These are phyloP conservation scores for Claviceps pazoutovae DNA, from an alignment of 2,329 filamentous ascomycete genomes.

Conservation along the genomic window DNA sequence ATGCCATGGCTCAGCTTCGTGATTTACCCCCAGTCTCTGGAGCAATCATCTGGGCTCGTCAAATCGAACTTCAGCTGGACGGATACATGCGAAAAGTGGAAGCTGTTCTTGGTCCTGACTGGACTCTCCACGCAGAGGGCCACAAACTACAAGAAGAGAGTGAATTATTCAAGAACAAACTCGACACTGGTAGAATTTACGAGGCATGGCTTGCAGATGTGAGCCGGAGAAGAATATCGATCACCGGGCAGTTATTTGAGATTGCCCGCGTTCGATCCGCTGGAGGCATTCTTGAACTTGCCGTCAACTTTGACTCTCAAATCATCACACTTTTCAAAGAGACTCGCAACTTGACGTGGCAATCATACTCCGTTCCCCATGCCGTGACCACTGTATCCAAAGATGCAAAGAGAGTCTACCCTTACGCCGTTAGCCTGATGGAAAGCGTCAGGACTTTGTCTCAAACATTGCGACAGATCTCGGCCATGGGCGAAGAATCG, in stretches of 20 bases:
- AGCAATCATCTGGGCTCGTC: conserved; percentile 92
- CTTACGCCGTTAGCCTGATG: conserved; percentile 95
- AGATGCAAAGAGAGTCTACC: conserved; percentile 96
- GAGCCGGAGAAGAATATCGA: conserved; percentile 74
- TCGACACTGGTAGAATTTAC: conserved; percentile 86
- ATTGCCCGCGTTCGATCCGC: conserved; percentile 81
- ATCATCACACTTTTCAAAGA: conserved; percentile 98
- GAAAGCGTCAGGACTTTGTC: conserved; percentile 91
- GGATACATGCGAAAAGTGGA: conserved; percentile 99
- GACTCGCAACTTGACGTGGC: conserved; percentile 88
- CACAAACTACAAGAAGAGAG: conserved; percentile 88
- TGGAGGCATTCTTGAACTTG: conserved; percentile 75
- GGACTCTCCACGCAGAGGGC: conserved; percentile 86
- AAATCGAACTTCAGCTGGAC: conserved; percentile 91
- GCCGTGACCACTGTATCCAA: conserved; percentile 92
- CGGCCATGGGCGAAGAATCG: conserved; percentile 73
- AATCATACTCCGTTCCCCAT: conserved; percentile 88
- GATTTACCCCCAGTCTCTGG: conserved; percentile 93
- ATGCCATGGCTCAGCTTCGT: conserved; percentile 93
- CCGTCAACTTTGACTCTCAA: conserved; percentile 93
- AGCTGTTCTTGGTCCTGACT: conserved; percentile 86
- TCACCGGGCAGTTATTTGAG: conserved; percentile 81
- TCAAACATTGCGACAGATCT: conserved; percentile 74
- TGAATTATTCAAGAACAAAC: conserved; percentile 86
- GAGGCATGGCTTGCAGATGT: conserved; percentile 93